A percentile compares a stretch with the other conserved stretches of the same genome.
Evolutionary conservation across 192 early-diverging fungal species (phyloP).

Genomic region (Kappamyces sp.): DNA sequence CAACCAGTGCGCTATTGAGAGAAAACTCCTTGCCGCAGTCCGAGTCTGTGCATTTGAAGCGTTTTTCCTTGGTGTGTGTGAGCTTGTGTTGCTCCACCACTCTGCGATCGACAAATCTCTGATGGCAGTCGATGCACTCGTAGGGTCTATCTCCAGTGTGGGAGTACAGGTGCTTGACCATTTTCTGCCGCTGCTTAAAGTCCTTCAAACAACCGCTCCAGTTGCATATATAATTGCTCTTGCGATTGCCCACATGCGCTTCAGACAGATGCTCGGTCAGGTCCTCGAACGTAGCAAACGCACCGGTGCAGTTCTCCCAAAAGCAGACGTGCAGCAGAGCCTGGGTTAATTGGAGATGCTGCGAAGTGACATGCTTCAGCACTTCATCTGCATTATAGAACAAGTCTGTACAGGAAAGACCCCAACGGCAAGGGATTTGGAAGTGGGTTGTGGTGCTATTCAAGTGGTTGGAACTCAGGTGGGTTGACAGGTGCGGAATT

Average conservation of each 20-base stretch:
- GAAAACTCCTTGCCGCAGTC: constrained; percentile 69
- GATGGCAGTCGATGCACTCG: constrained; percentile 66
- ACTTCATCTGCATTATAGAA: constrained; percentile 13
- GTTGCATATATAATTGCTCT: constrained; percentile 32
- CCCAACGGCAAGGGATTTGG: too few relatives aligned
- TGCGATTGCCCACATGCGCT: constrained; percentile 56
- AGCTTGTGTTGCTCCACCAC: constrained; percentile 60
- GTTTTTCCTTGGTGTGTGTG: constrained; percentile 35
- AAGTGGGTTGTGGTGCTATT: too few relatives aligned
- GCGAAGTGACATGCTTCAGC: constrained; percentile 29
- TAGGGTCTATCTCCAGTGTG: constrained; percentile 63
- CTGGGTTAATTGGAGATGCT: constrained; percentile 23
- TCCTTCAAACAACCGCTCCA: constrained; percentile 34
- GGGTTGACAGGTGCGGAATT: too few relatives aligned
- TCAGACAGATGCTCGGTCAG: constrained; percentile 60
- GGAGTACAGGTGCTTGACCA: constrained; percentile 75
- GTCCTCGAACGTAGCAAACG: constrained; percentile 55
- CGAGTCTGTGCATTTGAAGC: constrained; percentile 49
- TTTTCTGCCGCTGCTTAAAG: constrained; percentile 41
- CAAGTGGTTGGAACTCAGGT: too few relatives aligned
- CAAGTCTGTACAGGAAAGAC: too few relatives aligned
- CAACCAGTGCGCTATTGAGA: constrained; percentile 68
- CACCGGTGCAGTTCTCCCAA: constrained; percentile 59
- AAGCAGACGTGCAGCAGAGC: constrained; percentile 55
- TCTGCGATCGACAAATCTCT: constrained; percentile 73